phyloP scores from a whole-genome alignment of 164 flowering plant species.

The Nymphaea colorata region DNA sequence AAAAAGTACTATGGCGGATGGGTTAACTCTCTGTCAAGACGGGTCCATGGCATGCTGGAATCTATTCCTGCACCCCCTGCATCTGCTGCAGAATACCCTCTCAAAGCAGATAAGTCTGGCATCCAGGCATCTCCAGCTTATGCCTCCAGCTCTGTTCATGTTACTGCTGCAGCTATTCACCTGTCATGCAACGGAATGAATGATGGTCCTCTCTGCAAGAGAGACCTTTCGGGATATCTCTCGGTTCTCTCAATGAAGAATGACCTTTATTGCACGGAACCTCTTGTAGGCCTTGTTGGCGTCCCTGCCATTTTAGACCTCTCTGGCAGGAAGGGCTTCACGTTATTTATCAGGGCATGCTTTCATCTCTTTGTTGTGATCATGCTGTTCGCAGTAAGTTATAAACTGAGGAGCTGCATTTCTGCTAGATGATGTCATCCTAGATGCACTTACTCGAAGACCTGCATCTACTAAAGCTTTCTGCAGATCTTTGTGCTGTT shows the following conservation, averaged over 20 bases:
- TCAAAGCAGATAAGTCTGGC: conserved; percentile 25
- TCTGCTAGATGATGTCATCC: neutral
- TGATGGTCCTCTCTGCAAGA: neutral
- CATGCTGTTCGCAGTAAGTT: neutral
- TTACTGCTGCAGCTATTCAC: conserved; percentile 50
- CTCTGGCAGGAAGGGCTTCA: neutral
- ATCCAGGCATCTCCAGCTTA: conserved; percentile 23
- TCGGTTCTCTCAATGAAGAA: neutral
- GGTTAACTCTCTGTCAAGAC: conserved; percentile 20
- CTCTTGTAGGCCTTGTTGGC: neutral
- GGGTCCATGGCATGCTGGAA: conserved; percentile 37
- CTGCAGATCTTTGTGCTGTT: too few relatives aligned
- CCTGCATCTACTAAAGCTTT: neutral
- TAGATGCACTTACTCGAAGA: neutral
- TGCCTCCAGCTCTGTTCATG: conserved; percentile 38
- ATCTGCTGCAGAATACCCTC: conserved; percentile 44
- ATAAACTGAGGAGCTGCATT: neutral
- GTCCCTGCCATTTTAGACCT: neutral
- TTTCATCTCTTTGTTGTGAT: neutral
- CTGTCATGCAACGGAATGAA: neutral
- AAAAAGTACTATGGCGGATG: conserved; percentile 6
- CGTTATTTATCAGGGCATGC: neutral
- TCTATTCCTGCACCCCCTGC: conserved; percentile 54
- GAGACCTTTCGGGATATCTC: neutral
- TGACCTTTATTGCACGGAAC: neutral